Evolutionary conservation across 225 moss, liverwort and hornwort genomes (phyloP).

Genomic region (Anthoceros angustus): DNA sequence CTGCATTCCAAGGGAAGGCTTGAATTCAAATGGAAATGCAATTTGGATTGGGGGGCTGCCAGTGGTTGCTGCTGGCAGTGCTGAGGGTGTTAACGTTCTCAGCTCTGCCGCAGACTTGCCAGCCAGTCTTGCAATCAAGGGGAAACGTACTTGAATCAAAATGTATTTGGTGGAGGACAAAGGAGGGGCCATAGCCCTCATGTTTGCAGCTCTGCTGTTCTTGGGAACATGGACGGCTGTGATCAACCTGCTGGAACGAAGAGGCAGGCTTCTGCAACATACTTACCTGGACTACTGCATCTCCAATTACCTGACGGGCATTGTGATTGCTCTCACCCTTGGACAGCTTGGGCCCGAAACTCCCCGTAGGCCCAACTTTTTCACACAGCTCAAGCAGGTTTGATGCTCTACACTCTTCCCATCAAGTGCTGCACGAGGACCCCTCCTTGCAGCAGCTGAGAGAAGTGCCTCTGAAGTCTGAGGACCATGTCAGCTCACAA

Average conservation of each 20-base stretch:
- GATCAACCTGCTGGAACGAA: constrained; percentile 64
- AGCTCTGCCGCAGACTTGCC: too few species aligned
- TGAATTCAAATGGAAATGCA: too few species aligned
- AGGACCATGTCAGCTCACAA: too few species aligned
- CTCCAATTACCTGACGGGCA: constrained; percentile 57
- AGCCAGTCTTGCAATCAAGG: too few species aligned
- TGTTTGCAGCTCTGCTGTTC: constrained; percentile 63
- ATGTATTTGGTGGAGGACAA: constrained; percentile 62
- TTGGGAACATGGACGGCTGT: constrained; percentile 92
- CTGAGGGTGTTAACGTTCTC: too few species aligned
- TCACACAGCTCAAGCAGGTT: constrained; percentile 73
- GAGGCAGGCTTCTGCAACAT: constrained; percentile 74
- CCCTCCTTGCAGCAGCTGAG: too few species aligned
- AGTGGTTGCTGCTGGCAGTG: too few species aligned
- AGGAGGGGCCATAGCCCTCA: constrained; percentile 78
- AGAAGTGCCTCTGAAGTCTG: too few species aligned
- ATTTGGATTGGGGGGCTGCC: too few species aligned
- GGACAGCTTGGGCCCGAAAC: constrained; percentile 56
- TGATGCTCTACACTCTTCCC: too few species aligned
- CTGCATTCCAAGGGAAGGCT: too few species aligned
- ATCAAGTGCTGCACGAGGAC: too few species aligned
- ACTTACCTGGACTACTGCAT: constrained; percentile 92
- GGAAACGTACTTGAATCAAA: not conserved
- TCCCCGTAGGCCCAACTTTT: constrained; percentile 38
- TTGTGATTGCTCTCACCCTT: constrained; percentile 64